Evolutionary conservation across 2,329 filamentous ascomycete genomes (phyloP), one percentile per base, ranked within the genome.

Genomic region (Cladophialophora chaetospira): DNA sequence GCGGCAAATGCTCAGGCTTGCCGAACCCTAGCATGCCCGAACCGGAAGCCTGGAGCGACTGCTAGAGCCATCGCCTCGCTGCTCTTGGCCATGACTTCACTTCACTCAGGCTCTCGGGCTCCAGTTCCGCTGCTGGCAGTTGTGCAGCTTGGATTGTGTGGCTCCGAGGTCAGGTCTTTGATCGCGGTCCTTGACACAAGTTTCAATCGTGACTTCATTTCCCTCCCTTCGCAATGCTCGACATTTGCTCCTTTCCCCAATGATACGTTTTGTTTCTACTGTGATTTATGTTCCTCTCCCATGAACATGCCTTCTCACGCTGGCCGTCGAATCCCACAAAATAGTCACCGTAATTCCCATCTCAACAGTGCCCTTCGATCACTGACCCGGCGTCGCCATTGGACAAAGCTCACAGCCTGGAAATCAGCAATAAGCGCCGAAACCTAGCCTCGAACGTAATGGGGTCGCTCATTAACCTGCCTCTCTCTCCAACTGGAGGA

Each of bases 341-440:
- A n/a, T n/a, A n/a, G n/a, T n/a, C n/a, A n/a, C n/a, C n/a, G n/a
- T n/a, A n/a, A n/a, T n/a, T n/a, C n/a, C n/a, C n/a, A n/a, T n/a
- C n/a, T n/a, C n/a, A n/a, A n/a, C n/a, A n/a, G n/a, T n/a, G n/a
- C n/a, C n/a, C n/a, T n/a, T n/a, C 36, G 15, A 40, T 4, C 2
- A 40, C 36, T 40, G 33, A 13, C 13, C 33, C n/a, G 31, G 17
- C 33, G 8, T 36, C 5, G 13, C 13, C 19, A 13, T 29, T 40
- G 48, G 48, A 5, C 36, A 8, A 15, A 26, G 15, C 4, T 13
- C 13, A 25, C n/a, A 19, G 10, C 13, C 35, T 42, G 33, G 48
- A 42, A 29, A 42, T 51, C 35, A 42, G 36, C n/a, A 31, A 42
- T 51, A 51, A 51, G 48, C 48, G 48, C 48, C 48, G n/a, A 26